phyloP scores from a whole-genome alignment of 805 yeast genomes.

The Ogataea methylovora region DNA sequence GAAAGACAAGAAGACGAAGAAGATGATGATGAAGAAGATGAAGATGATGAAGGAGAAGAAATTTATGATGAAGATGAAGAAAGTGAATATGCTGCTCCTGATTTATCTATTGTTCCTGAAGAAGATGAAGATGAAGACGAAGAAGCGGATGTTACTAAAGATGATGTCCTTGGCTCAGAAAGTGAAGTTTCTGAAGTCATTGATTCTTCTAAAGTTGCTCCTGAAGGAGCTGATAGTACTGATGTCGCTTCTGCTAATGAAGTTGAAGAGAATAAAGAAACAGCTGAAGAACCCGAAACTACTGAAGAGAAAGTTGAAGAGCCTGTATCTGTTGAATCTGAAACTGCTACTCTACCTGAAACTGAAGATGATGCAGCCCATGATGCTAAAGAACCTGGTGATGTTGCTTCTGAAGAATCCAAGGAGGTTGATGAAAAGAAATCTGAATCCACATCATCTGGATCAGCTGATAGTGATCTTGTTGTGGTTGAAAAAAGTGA shows the following conservation, averaged over 20 bases:
- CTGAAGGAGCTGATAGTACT: background rate
- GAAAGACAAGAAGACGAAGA: constrained; percentile 1
- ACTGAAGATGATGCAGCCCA: background rate
- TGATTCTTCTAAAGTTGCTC: background rate
- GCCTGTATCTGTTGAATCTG: background rate
- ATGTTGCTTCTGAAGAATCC: background rate
- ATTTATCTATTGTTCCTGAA: background rate
- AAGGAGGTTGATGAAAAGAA: background rate
- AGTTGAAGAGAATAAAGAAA: background rate
- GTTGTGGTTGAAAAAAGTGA: background rate
- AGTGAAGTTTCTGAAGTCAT: constrained; percentile 6
- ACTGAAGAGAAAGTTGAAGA: constrained; percentile 1
- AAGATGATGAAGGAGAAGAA: constrained; percentile 3
- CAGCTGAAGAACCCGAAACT: background rate
- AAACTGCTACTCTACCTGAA: background rate
- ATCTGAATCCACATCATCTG: no score
- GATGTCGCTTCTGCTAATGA: constrained; percentile 1
- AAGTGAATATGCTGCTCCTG: background rate
- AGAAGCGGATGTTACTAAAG: constrained; percentile 11
- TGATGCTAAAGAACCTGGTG: background rate
- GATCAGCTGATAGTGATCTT: background rate
- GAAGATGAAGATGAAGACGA: constrained; percentile 7
- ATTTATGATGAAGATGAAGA: constrained; percentile 1
- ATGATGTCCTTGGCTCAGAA: constrained; percentile 9
- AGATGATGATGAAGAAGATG: constrained; percentile 3